phyloP scores from a whole-genome alignment of 768 basidiomycete genomes.

The Amanita exitialis region DNA sequence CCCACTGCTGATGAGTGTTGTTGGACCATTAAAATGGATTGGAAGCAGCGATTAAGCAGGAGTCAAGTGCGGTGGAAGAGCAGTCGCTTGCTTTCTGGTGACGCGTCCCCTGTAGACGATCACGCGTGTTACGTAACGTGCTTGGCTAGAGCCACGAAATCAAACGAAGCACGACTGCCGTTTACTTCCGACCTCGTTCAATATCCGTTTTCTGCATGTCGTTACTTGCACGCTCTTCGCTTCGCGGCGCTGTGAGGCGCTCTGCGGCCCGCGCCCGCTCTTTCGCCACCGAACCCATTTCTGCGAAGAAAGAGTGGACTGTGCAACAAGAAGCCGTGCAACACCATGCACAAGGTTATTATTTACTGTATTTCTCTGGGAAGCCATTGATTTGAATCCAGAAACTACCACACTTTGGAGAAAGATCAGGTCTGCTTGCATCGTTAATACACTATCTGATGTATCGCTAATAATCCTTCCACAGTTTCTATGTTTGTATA shows the following conservation, averaged over 20 bases:
- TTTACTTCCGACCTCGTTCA: slow-evolving; percentile 7
- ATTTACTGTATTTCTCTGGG: slow-evolving; percentile 6
- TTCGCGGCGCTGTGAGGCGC: slow-evolving; percentile 38
- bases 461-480: slow-evolving; percentile 13
- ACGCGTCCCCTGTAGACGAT: slow-evolving; percentile 27
- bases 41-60: slow-evolving; percentile 14
- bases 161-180: slow-evolving; percentile 3
- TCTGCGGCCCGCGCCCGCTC: slow-evolving; percentile 26
- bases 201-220: slow-evolving; percentile 28
- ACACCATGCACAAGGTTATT: slow-evolving; percentile 55
- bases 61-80: slow-evolving; percentile 11
- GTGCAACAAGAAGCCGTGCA: slow-evolving; percentile 45
- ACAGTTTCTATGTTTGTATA: slow-evolving; percentile 64
- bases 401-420: slow-evolving; percentile 78
- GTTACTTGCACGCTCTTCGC: slow-evolving; percentile 34
- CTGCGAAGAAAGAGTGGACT: slow-evolving; percentile 30
- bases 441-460: slow-evolving; percentile 10
- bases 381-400: slow-evolving; percentile 20
- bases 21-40: slow-evolving; percentile 46
- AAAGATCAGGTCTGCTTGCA: slow-evolving; percentile 56
- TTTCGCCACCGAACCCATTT: slow-evolving; percentile 26
- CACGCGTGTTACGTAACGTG: slow-evolving; percentile 19
- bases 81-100: slow-evolving; percentile 18
- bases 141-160: slow-evolving; percentile 25
- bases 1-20: slow-evolving; percentile 80